Conservation (phyloP, 164 flowering plant genomes). For the Magnolia changhungtana region DNA sequence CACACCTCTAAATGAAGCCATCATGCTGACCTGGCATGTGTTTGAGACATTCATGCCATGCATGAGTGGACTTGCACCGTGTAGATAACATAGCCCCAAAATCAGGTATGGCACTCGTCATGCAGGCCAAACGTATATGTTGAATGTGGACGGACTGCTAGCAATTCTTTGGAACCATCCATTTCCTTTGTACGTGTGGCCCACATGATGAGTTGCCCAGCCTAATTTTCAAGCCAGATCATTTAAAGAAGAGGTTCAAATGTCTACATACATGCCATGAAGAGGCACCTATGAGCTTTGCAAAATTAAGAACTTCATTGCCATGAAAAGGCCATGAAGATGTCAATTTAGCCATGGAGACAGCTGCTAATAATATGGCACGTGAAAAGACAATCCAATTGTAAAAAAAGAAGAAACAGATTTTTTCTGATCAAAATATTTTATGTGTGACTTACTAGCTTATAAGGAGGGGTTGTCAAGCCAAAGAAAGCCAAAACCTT, state of each 20-base stretch:
- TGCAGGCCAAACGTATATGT: neutral
- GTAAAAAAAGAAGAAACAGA: neutral
- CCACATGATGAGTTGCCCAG: neutral
- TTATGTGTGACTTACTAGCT: slow-evolving; percentile 52
- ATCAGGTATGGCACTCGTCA: neutral
- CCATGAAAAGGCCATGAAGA: neutral
- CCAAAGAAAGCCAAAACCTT: slow-evolving; percentile 59
- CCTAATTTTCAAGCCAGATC: neutral
- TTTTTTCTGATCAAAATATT: neutral
- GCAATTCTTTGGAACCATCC: neutral
- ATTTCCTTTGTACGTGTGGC: neutral
- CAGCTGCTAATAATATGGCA: neutral
- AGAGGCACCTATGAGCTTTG: neutral
- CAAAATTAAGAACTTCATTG: neutral
- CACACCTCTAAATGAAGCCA: neutral
- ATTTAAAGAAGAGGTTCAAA: neutral
- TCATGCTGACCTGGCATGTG: neutral
- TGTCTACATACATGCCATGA: neutral
- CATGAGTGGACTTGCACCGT: too few species aligned
- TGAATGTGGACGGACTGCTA: neutral
- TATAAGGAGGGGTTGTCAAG: slow-evolving; percentile 69
- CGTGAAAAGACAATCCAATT: neutral
- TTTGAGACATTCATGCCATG: neutral
- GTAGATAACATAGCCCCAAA: too few species aligned
- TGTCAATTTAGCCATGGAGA: neutral